phyloP scores from a whole-genome alignment of 352 stramenopile species.

The Blastocystis sp. region DNA sequence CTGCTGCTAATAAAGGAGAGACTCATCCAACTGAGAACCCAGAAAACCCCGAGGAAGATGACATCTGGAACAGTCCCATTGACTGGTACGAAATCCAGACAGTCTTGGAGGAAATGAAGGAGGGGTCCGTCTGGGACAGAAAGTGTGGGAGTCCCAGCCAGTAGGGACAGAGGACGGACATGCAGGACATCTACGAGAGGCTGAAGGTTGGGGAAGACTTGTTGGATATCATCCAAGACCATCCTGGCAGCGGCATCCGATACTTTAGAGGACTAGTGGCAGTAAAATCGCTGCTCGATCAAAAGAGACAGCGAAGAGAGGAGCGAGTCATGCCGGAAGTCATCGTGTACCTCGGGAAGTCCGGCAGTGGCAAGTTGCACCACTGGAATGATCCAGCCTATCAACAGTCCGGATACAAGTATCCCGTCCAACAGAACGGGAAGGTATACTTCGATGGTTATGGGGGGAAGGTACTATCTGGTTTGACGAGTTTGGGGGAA shows the following conservation, averaged over 20 bases:
- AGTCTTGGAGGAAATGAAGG: neutral
- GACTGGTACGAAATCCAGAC: neutral
- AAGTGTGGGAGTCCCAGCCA: no score
- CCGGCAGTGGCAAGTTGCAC: neutral
- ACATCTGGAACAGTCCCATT: neutral
- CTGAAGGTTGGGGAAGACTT: no score
- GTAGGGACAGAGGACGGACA: no score
- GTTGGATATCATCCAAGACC: neutral
- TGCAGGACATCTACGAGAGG: no score
- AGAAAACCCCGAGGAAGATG: neutral
- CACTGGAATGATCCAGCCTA: neutral
- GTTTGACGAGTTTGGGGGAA: neutral
- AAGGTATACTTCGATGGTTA: neutral
- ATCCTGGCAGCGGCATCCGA: neutral
- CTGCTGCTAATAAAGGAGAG: no score
- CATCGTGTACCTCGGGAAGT: neutral
- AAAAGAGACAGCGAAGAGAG: neutral
- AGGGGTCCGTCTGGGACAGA: no score
- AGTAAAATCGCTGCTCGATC: neutral
- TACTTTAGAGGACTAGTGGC: neutral
- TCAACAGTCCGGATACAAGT: neutral
- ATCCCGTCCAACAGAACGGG: neutral
- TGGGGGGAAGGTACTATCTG: neutral
- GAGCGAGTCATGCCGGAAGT: neutral
- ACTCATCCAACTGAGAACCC: no score